Conservation (phyloP, 768 basidiomycete genomes). For the Cyclocybe cylindracea region DNA sequence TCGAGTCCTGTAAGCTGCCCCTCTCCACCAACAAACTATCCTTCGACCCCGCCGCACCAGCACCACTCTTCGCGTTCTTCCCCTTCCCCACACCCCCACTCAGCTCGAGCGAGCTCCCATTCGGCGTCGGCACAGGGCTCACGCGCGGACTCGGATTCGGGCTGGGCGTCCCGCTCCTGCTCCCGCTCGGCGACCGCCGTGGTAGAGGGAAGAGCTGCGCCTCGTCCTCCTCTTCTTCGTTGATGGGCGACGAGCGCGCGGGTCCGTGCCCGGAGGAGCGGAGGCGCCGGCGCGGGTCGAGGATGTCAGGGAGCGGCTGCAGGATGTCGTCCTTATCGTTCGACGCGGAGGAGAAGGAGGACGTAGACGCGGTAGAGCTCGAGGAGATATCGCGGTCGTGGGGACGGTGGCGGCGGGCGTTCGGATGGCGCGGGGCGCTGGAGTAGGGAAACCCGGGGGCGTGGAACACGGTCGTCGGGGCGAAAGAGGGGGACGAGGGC, state of each 20-base stretch:
- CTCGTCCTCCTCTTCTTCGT: constrained; percentile 61
- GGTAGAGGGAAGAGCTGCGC: constrained; percentile 62
- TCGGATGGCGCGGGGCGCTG: constrained; percentile 7
- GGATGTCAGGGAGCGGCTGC: constrained; percentile 4
- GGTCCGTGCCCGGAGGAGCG: background rate
- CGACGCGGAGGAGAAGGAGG: constrained; percentile 11
- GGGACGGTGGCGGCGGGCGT: constrained; percentile 1
- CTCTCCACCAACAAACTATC: constrained; percentile 18
- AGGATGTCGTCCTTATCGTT: constrained; percentile 8
- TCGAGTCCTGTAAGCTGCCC: too few relatives aligned
- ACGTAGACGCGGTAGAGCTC: constrained; percentile 8
- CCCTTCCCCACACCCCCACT: constrained; percentile 13
- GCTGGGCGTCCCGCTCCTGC: constrained; percentile 35
- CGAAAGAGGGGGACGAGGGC: constrained; percentile 4
- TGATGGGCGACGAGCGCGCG: constrained; percentile 35
- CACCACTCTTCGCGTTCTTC: constrained; percentile 3
- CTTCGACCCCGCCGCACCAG: constrained; percentile 15
- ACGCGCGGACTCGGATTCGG: constrained; percentile 18
- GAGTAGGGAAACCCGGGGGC: constrained; percentile 17
- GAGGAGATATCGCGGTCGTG: constrained; percentile 12
- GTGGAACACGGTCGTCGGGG: constrained; percentile 3
- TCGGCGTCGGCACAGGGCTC: constrained; percentile 36
- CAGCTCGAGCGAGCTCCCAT: constrained; percentile 22
- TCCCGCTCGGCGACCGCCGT: constrained; percentile 49
- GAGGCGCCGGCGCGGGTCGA: constrained; percentile 14